phyloP scores from a whole-genome alignment of 1,284 basidiomycete species.

The Sporisorium exsertum region DNA sequence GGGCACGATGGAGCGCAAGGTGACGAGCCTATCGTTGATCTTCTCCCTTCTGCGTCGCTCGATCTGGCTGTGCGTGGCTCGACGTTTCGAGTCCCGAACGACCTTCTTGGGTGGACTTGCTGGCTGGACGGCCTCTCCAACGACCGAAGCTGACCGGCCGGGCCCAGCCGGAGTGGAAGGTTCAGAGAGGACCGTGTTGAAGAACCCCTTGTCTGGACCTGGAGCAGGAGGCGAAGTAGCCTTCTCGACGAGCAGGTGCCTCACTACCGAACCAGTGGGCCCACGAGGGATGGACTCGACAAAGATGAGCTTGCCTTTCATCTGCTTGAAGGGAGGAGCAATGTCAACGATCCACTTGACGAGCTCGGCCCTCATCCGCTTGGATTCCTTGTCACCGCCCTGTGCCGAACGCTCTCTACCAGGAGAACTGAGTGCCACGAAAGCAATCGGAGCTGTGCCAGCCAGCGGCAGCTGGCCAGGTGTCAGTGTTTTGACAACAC shows the following conservation, averaged over 20 bases:
- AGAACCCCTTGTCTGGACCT: conserved; percentile 40
- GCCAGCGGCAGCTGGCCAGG: background rate
- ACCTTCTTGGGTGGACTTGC: conserved; percentile 37
- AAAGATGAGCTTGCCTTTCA: conserved; percentile 45
- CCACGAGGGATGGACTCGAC: conserved; percentile 37
- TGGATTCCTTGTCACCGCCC: conserved; percentile 48
- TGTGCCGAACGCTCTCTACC: conserved; percentile 37
- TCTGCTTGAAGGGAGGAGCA: conserved; percentile 35
- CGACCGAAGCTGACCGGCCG: conserved; percentile 3
- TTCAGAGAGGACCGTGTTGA: conserved; percentile 49
- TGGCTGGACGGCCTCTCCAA: conserved; percentile 1
- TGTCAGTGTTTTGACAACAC: conserved; percentile 13
- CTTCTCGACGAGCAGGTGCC: conserved; percentile 36
- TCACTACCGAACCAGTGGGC: conserved; percentile 11
- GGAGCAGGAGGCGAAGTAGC: conserved; percentile 21
- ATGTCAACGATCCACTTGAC: conserved; percentile 34
- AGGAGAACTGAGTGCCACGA: conserved; percentile 31
- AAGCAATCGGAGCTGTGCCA: conserved; percentile 21
- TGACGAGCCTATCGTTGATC: conserved; percentile 68
- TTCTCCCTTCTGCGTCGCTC: conserved; percentile 67
- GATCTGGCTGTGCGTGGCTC: conserved; percentile 66
- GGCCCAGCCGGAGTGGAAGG: conserved; percentile 17
- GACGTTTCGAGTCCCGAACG: conserved; percentile 54
- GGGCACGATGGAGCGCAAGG: conserved; percentile 61
- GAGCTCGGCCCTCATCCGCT: conserved; percentile 46